These are phyloP conservation scores for Pseudocercospora ulei DNA, from an alignment of 2,329 filamentous ascomycete species.

Conservation along the genomic window DNA sequence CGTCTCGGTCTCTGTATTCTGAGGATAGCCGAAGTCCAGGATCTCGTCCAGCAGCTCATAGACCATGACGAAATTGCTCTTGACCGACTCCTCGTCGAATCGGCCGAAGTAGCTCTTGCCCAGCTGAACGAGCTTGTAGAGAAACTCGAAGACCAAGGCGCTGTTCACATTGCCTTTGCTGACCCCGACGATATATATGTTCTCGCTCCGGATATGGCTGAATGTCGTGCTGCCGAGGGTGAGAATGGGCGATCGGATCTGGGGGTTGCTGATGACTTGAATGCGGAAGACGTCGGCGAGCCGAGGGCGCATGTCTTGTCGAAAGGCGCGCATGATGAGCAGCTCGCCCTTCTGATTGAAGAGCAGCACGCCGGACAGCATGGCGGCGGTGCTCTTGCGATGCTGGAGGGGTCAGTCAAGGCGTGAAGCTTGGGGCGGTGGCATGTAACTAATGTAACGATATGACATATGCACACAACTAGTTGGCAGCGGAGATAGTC, in stretches of 20 bases:
- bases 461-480: too few relatives aligned
- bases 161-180: slow-evolving; percentile 99
- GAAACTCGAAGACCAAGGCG: slow-evolving; percentile 92
- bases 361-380: slow-evolving; percentile 94
- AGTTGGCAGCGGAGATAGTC: slow-evolving; percentile 2
- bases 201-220: slow-evolving; percentile 98
- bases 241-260: slow-evolving; percentile 93
- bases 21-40: slow-evolving; percentile 95
- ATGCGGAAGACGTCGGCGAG: slow-evolving; percentile 99
- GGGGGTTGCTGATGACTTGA: slow-evolving; percentile 92
- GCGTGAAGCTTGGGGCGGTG: slow-evolving; percentile 5
- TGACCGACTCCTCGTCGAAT: slow-evolving; percentile 97
- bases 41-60: slow-evolving; percentile 98
- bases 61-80: slow-evolving; percentile 98
- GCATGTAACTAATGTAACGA: too few relatives aligned
- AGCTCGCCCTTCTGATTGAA: slow-evolving; percentile 99
- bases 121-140: slow-evolving; percentile 81
- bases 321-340: slow-evolving; percentile 97
- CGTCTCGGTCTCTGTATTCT: slow-evolving; percentile 97
- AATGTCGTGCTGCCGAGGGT: slow-evolving; percentile 97
- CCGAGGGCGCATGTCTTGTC: slow-evolving; percentile 93
- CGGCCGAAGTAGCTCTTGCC: slow-evolving; percentile 97
- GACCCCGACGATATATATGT: slow-evolving; percentile 94
- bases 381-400: slow-evolving; percentile 41
- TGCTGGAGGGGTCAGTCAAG: slow-evolving; percentile 7